phyloP scores from a whole-genome alignment of 1,284 basidiomycete genomes.

The Coriolopsis trogii region DNA sequence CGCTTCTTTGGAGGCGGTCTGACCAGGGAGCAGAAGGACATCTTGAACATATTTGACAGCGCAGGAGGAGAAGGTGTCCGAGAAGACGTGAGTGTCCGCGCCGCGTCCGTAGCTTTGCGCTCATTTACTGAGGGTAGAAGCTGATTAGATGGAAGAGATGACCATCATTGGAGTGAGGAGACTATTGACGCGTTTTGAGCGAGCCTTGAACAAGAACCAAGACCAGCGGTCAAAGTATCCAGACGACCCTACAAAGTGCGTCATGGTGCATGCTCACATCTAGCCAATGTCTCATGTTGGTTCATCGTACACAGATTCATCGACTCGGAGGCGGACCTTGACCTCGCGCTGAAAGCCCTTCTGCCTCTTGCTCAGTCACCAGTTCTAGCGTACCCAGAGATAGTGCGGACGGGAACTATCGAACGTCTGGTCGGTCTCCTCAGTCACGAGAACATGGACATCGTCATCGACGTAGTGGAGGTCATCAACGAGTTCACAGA shows the following conservation, averaged over 20 bases:
- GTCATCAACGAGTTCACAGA: conserved; percentile 94
- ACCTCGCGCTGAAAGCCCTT: conserved; percentile 83
- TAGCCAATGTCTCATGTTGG: background rate
- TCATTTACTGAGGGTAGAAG: conserved; percentile 34
- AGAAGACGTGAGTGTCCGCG: conserved; percentile 59
- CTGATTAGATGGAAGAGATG: conserved; percentile 61
- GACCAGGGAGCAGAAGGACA: conserved; percentile 88
- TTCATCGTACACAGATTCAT: conserved; percentile 76
- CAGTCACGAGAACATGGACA: conserved; percentile 92
- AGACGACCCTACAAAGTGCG: conserved; percentile 87
- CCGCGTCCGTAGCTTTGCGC: conserved; percentile 14
- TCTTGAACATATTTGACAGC: conserved; percentile 87
- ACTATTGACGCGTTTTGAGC: conserved; percentile 82
- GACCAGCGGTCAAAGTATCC: conserved; percentile 93
- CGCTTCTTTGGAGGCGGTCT: conserved; percentile 93
- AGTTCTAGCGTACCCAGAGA: conserved; percentile 84
- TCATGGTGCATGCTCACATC: too few relatives aligned
- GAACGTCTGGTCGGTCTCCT: conserved; percentile 81
- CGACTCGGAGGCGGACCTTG: conserved; percentile 96
- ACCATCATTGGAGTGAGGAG: conserved; percentile 74
- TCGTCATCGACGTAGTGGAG: conserved; percentile 90
- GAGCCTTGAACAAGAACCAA: conserved; percentile 90
- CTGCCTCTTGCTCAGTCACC: conserved; percentile 91
- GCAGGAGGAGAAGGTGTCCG: conserved; percentile 64
- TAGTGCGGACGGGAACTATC: conserved; percentile 77